Percentiles rank a stretch among this genome's conserved stretches.
Conservation (phyloP, 768 basidiomycete genomes). For the Rhizopogon salebrosus region DNA sequence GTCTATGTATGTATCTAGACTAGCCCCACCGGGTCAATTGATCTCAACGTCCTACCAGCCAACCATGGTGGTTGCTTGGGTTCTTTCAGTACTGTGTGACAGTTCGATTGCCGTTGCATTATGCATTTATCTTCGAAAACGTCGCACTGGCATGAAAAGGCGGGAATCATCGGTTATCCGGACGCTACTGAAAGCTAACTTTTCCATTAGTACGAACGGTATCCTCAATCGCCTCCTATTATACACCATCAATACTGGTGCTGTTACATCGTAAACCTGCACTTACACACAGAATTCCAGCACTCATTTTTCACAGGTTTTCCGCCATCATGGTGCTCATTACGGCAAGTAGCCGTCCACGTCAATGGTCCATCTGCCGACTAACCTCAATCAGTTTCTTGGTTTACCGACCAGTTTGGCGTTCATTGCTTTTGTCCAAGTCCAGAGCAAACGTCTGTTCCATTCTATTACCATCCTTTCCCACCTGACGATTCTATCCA, state of each 20-base stretch:
- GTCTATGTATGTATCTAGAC: slow-evolving; percentile 4
- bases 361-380: neutral
- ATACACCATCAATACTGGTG: slow-evolving; percentile 15
- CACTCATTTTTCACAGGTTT: slow-evolving; percentile 1
- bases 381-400: slow-evolving; percentile 2
- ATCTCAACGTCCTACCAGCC: neutral
- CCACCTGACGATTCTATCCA: neutral
- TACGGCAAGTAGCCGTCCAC: neutral
- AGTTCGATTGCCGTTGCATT: slow-evolving; percentile 6
- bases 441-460: slow-evolving; percentile 12
- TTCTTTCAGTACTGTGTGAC: slow-evolving; percentile 6
- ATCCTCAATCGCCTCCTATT: slow-evolving; percentile 13
- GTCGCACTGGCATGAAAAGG: slow-evolving; percentile 9
- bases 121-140: slow-evolving; percentile 9
- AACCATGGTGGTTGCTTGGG: slow-evolving; percentile 11
- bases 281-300: neutral
- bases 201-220: slow-evolving; percentile 8
- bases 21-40: neutral
- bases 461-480: neutral
- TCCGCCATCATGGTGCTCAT: slow-evolving; percentile 8
- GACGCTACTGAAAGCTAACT: too few relatives aligned
- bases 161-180: neutral
- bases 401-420: neutral
- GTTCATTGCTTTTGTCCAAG: slow-evolving; percentile 10
- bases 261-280: slow-evolving; percentile 8